Percentiles rank a stretch among this genome's conserved stretches.
Conservation (phyloP, 2,329 filamentous ascomycete genomes). For the Aspergillus quadrilineatus region DNA sequence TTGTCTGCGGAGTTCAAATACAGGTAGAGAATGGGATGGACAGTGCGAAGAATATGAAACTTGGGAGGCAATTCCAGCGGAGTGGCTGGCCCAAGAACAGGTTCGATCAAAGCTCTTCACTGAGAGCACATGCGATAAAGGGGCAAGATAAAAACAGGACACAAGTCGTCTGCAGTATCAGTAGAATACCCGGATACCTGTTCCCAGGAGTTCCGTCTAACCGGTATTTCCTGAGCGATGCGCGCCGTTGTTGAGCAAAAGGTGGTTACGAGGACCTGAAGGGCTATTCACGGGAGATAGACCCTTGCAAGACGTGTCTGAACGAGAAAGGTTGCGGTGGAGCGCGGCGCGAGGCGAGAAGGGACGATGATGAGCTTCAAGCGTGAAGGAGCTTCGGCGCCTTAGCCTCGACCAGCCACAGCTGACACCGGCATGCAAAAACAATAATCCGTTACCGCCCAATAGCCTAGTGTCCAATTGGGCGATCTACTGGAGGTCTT, state of each 20-base stretch:
- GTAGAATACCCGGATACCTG: slow-evolving; percentile 16
- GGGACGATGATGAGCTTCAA: slow-evolving; percentile 18
- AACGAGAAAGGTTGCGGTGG: slow-evolving; percentile 14
- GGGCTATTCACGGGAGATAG: slow-evolving; percentile 1
- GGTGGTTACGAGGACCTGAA: neutral
- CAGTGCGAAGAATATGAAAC: slow-evolving; percentile 20
- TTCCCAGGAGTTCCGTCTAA: slow-evolving; percentile 14
- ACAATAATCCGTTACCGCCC: slow-evolving; percentile 21
- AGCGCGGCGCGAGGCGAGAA: slow-evolving; percentile 19
- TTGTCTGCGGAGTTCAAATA: slow-evolving; percentile 28
- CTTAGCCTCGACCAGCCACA: slow-evolving; percentile 7
- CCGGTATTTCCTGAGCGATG: slow-evolving; percentile 21
- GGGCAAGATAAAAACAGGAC: slow-evolving; percentile 14
- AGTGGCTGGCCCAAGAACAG: slow-evolving; percentile 22
- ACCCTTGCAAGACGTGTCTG: slow-evolving; percentile 20
- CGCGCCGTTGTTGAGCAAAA: neutral
- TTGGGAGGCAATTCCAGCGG: slow-evolving; percentile 25
- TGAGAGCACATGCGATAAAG: slow-evolving; percentile 18
- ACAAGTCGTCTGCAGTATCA: slow-evolving; percentile 16
- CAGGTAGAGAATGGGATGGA: slow-evolving; percentile 22
- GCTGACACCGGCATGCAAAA: slow-evolving; percentile 21
- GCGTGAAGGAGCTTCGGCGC: slow-evolving; percentile 16
- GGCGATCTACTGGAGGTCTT: neutral
- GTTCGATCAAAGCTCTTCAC: slow-evolving; percentile 20
- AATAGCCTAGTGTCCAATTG: neutral